Evolutionary conservation across 805 yeast species (phyloP).

Genomic region (Candida easanensis): DNA sequence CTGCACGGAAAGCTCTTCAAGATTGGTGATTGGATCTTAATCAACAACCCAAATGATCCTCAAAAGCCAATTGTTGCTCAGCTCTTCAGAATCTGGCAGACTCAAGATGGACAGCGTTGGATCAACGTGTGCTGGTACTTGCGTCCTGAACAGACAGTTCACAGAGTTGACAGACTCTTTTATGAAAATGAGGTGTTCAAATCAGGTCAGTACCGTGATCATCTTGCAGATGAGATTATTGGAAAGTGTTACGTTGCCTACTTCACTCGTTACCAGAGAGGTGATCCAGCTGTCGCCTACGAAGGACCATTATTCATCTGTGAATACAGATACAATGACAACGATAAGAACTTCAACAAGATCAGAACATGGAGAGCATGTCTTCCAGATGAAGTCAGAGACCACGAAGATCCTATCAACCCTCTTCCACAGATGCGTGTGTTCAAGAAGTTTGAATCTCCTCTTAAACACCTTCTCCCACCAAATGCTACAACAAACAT

Average conservation of each 20-base stretch:
- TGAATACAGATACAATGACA: slow-evolving; percentile 91
- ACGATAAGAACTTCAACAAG: slow-evolving; percentile 85
- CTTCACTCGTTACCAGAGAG: slow-evolving; percentile 91
- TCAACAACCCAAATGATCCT: slow-evolving; percentile 84
- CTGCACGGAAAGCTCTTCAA: slow-evolving; percentile 69
- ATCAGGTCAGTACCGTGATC: slow-evolving; percentile 96
- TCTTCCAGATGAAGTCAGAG: slow-evolving; percentile 93
- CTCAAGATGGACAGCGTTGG: slow-evolving; percentile 79
- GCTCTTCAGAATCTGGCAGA: slow-evolving; percentile 87
- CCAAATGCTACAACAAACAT: slow-evolving; percentile 69
- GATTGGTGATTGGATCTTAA: slow-evolving; percentile 94
- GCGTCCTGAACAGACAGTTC: slow-evolving; percentile 97
- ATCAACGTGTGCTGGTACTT: slow-evolving; percentile 97
- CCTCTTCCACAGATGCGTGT: slow-evolving; percentile 68
- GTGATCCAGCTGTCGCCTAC: slow-evolving; percentile 79
- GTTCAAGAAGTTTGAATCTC: slow-evolving; percentile 77
- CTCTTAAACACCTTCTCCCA: slow-evolving; percentile 74
- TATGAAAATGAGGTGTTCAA: slow-evolving; percentile 94
- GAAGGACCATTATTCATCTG: slow-evolving; percentile 90
- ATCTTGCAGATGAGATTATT: slow-evolving; percentile 78
- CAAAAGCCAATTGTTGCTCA: slow-evolving; percentile 92
- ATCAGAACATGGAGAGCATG: slow-evolving; percentile 99
- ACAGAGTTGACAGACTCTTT: slow-evolving; percentile 83
- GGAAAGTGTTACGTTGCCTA: slow-evolving; percentile 95
- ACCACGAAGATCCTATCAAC: slow-evolving; percentile 71